Conservation (phyloP, 1,284 basidiomycete genomes). For the Xanthoconium separans region DNA sequence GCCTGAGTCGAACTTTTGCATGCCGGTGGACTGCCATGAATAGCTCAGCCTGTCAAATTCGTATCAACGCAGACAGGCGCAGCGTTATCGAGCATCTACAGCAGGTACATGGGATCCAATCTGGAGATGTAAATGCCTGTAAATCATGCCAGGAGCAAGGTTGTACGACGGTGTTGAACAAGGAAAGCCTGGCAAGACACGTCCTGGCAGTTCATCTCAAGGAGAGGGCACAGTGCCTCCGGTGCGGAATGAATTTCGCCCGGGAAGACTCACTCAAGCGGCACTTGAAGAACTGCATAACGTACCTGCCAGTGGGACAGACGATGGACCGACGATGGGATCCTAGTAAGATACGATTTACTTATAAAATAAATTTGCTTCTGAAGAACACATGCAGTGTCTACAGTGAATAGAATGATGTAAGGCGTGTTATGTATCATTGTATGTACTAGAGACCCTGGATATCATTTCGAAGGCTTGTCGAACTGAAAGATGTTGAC, state of each 20-base stretch:
- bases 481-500: too few species aligned
- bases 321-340: too few species aligned
- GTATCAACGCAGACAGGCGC: slow-evolving; percentile 14
- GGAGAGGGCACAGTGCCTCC: slow-evolving; percentile 6
- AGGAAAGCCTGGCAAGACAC: slow-evolving; percentile 26
- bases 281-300: slow-evolving; percentile 20
- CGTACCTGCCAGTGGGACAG: neutral
- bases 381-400: too few species aligned
- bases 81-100: slow-evolving; percentile 20
- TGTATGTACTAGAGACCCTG: too few species aligned
- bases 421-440: too few species aligned
- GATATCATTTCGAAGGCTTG: too few species aligned
- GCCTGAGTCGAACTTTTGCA: neutral
- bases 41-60: neutral
- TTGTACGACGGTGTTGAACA: slow-evolving; percentile 19
- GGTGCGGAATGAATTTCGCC: slow-evolving; percentile 17
- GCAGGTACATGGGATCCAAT: slow-evolving; percentile 6
- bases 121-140: slow-evolving; percentile 22
- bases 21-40: slow-evolving; percentile 17
- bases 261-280: slow-evolving; percentile 30
- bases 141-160: slow-evolving; percentile 16
- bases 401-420: too few species aligned
- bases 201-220: slow-evolving; percentile 22
- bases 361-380: too few species aligned
- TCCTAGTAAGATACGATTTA: too few species aligned